These are phyloP conservation scores for Penicillium freii DNA, from an alignment of 2,329 filamentous ascomycete species.

Conservation along the genomic window DNA sequence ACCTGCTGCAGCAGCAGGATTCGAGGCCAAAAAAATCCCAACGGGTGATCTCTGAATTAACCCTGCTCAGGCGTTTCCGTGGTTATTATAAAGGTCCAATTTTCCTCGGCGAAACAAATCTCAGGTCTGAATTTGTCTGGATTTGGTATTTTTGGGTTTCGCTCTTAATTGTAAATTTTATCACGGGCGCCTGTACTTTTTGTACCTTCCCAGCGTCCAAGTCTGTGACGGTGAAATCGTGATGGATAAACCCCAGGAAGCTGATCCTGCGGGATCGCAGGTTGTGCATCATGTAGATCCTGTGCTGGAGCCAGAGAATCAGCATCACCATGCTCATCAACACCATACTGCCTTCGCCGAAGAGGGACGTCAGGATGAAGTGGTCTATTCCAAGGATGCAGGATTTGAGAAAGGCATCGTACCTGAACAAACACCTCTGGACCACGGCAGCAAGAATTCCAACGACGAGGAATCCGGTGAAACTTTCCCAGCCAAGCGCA, in stretches of 20 bases:
- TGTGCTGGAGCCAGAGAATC: slow-evolving; percentile 37
- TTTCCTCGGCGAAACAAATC: background rate
- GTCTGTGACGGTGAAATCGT: background rate
- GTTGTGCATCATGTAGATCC: slow-evolving; percentile 27
- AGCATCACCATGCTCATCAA: slow-evolving; percentile 42
- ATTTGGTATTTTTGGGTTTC: background rate
- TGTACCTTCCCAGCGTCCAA: background rate
- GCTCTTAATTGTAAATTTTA: background rate
- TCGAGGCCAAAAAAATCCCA: background rate
- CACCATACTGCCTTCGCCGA: slow-evolving; percentile 40
- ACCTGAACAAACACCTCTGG: slow-evolving; percentile 38
- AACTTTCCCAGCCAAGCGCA: slow-evolving; percentile 29
- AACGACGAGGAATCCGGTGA: slow-evolving; percentile 44
- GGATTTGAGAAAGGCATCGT: slow-evolving; percentile 42
- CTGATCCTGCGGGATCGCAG: background rate
- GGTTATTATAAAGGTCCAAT: background rate
- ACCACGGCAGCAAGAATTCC: slow-evolving; percentile 35
- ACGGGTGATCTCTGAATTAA: background rate
- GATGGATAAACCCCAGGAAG: slow-evolving; percentile 3
- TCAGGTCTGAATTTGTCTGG: background rate
- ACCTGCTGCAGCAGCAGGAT: background rate
- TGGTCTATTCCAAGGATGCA: slow-evolving; percentile 50
- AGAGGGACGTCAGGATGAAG: slow-evolving; percentile 43
- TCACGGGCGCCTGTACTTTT: background rate
- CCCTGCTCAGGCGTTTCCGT: background rate